These are phyloP conservation scores for Tulasnella sp. DNA, from an alignment of 768 basidiomycete species.

Conservation along the genomic window DNA sequence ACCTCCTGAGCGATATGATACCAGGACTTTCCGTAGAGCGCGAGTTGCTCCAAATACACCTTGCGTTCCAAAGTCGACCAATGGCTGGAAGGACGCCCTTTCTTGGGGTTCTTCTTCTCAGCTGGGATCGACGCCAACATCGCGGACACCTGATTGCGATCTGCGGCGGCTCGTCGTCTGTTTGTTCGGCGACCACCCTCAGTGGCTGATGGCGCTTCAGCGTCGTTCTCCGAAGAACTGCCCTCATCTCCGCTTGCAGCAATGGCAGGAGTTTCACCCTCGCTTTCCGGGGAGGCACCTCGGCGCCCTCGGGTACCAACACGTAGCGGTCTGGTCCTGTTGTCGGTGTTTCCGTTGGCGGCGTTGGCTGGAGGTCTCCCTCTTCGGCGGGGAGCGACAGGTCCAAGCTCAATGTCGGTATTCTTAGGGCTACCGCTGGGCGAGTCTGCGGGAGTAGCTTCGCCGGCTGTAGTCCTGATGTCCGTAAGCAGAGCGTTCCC, in stretches of 20 bases:
- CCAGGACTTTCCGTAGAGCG: not conserved
- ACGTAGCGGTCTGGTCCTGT: not conserved
- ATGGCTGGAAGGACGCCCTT: conserved; percentile 5
- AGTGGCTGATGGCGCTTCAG: not conserved
- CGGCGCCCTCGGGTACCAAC: not conserved
- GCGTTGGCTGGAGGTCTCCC: not conserved
- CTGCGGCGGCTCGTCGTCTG: not conserved
- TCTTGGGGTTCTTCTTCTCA: not conserved
- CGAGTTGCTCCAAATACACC: conserved; percentile 3
- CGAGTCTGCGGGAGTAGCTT: conserved; percentile 12
- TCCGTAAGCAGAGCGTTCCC: conserved; percentile 73
- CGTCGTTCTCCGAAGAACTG: not conserved
- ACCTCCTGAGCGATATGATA: not conserved
- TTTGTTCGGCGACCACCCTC: not conserved
- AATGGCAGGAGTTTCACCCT: not conserved
- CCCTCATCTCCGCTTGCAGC: not conserved
- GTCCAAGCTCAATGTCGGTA: conserved; percentile 1
- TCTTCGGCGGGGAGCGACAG: not conserved
- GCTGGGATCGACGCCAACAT: not conserved
- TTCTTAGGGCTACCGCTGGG: conserved; percentile 8
- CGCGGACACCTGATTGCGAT: not conserved
- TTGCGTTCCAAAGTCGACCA: conserved; percentile 6
- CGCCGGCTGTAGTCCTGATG: conserved; percentile 29
- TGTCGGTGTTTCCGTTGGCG: not conserved
- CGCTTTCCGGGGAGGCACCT: not conserved